Conservation (phyloP, 2,329 filamentous ascomycete genomes). For the Pseudovirgaria hyperparasitica region DNA sequence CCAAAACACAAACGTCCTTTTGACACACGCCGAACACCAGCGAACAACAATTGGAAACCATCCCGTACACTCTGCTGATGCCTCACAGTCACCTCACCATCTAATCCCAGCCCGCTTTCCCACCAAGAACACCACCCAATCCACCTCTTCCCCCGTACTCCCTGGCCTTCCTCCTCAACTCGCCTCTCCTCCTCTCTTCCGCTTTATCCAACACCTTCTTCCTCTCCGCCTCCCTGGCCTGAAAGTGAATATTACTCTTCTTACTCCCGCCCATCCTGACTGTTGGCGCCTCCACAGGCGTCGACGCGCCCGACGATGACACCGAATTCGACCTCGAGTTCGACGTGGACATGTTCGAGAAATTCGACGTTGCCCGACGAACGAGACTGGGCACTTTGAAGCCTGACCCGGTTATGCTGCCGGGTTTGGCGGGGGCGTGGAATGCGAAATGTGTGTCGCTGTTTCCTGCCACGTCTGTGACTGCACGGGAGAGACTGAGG, state of each 20-base stretch:
- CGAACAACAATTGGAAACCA: no score
- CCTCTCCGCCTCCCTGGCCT: slow-evolving; percentile 45
- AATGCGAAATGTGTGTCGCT: slow-evolving; percentile 48
- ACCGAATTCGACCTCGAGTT: slow-evolving; percentile 25
- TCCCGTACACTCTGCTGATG: no score
- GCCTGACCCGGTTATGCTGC: slow-evolving; percentile 16
- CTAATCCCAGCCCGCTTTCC: background rate
- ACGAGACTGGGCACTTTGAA: slow-evolving; percentile 63
- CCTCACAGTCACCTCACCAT: no score
- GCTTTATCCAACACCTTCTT: slow-evolving; percentile 36
- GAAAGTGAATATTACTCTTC: slow-evolving; percentile 47
- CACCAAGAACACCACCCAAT: background rate
- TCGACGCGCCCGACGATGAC: slow-evolving; percentile 23
- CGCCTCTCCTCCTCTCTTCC: slow-evolving; percentile 34
- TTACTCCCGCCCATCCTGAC: slow-evolving; percentile 40
- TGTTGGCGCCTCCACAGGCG: slow-evolving; percentile 18
- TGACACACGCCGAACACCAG: no score
- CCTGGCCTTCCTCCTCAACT: slow-evolving; percentile 1
- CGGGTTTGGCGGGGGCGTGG: slow-evolving; percentile 24
- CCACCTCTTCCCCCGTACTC: background rate
- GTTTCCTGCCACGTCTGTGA: slow-evolving; percentile 21
- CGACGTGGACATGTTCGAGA: slow-evolving; percentile 15
- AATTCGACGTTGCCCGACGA: slow-evolving; percentile 54
- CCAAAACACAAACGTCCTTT: no score
- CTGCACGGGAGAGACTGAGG: slow-evolving; percentile 51